Percentiles rank a stretch among this genome's conserved stretches.
Evolutionary conservation across 768 basidiomycete genomes (phyloP).

Genomic region (Botryobasidium botryosum): DNA sequence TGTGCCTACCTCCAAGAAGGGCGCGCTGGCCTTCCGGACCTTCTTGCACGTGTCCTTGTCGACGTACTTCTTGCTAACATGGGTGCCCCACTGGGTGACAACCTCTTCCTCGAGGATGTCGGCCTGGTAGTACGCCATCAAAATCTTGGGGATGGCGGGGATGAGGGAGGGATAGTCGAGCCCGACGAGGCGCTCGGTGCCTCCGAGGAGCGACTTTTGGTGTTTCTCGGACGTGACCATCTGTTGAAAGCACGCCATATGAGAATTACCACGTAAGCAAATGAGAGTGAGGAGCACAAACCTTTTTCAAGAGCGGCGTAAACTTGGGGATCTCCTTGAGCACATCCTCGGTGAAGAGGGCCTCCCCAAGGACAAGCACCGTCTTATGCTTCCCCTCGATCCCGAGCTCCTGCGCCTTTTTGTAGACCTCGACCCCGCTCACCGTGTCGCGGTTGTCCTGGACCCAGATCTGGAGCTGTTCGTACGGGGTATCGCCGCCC

Average conservation of each 20-base stretch:
- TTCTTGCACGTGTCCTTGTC: constrained; percentile 91
- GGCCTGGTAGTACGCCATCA: constrained; percentile 86
- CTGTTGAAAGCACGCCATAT: constrained; percentile 30
- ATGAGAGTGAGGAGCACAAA: constrained; percentile 23
- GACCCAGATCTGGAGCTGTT: constrained; percentile 69
- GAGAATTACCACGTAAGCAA: background rate
- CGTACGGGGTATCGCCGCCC: constrained; percentile 72
- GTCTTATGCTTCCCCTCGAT: constrained; percentile 93
- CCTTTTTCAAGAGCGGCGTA: constrained; percentile 59
- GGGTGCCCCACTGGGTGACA: constrained; percentile 83
- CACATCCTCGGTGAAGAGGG: constrained; percentile 63
- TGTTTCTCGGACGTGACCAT: constrained; percentile 87
- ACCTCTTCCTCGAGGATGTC: constrained; percentile 89
- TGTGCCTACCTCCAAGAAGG: constrained; percentile 68
- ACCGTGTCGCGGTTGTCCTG: constrained; percentile 43
- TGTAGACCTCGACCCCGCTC: constrained; percentile 50
- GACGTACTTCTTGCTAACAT: constrained; percentile 91
- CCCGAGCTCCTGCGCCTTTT: constrained; percentile 79
- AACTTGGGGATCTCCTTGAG: constrained; percentile 47
- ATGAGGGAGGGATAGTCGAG: constrained; percentile 55
- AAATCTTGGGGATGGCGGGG: constrained; percentile 64
- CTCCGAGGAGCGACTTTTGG: constrained; percentile 86
- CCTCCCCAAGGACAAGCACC: constrained; percentile 64
- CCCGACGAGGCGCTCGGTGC: constrained; percentile 76
- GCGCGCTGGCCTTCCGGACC: constrained; percentile 87